phyloP scores from a whole-genome alignment of 371 early-diverging fungal genomes.

The Mucor piriformis region DNA sequence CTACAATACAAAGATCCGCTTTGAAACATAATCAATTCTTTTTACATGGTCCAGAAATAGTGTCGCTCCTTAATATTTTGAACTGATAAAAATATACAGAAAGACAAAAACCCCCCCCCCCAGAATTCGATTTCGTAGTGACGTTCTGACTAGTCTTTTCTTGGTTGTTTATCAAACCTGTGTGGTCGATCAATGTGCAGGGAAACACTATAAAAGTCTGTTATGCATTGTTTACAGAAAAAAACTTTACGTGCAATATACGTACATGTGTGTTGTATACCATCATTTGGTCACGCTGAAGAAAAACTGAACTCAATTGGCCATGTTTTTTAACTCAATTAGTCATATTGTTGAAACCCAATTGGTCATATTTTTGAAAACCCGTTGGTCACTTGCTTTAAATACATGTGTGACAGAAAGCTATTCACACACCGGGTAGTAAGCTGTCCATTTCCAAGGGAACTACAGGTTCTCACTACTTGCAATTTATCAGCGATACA shows the following conservation, averaged over 20 bases:
- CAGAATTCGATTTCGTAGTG: constrained; percentile 1
- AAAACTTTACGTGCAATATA: not conserved
- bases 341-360: too few relatives aligned
- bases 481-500: too few relatives aligned
- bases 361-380: too few relatives aligned
- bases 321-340: too few relatives aligned
- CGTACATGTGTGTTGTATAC: not conserved
- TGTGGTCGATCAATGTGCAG: not conserved
- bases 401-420: too few relatives aligned
- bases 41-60: not conserved
- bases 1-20: not conserved
- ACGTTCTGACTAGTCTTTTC: not conserved
- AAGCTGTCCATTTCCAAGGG: too few relatives aligned
- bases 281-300: not conserved
- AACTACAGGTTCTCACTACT: too few relatives aligned
- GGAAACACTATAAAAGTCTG: not conserved
- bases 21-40: not conserved
- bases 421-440: too few relatives aligned
- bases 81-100: not conserved
- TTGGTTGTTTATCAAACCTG: not conserved
- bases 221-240: not conserved
- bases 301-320: too few relatives aligned
- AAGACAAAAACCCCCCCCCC: not conserved
- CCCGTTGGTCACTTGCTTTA: not conserved
- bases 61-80: constrained; percentile 7